Evolutionary conservation across 176 grass and related monocot genomes (phyloP), one percentile per base, ranked within the genome.

Genomic region (Musa itinerans): DNA sequence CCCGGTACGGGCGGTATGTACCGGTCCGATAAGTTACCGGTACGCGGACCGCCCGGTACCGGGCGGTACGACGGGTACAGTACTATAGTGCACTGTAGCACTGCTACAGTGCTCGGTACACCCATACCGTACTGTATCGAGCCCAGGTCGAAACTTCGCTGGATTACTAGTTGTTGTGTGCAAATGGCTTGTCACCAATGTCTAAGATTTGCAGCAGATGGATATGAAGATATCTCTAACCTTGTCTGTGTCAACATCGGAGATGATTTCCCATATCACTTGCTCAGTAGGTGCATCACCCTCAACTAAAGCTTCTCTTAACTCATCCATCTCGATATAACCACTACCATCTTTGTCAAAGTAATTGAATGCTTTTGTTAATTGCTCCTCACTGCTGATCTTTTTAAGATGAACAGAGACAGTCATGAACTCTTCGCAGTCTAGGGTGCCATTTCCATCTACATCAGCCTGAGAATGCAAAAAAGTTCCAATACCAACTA

Each of bases 351-450:
- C 61, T 49, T 77, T 77, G 75, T 77, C 75, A 19, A 77, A 77
- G 13, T 65, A 64, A 25, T 66, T 65, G 75, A 77, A 77, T 23
- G 75, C 75, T 25, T 65, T 77, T 51, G 75, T 63, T 25, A 77
- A 16, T 61, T 77, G 75, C 50, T 77, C 59, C 75, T 65, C 75
- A 22, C 75, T 77, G 75, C 61, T 21, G 48, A 77, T 65, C 75
- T 77, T 77, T 49, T 53, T 77, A 10, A 77, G 57, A 61, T 77
- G 75, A 49, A 77, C 27, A 8, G 61, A 77, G 48, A 77, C 59
- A 3, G 59, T 77, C 58, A 77, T 61, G 49, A 77, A 65, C 75
- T 77, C 75, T 12, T 77, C 75, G 0, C 75, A 77, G 61, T 77
- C 43, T 10, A 77, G 48, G 25, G 58, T 63, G 48, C 75, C 75